Percentiles rank a stretch among this genome's conserved stretches.
Conservation (phyloP, 305 asterid genomes). For the Solanum hybrid region DNA sequence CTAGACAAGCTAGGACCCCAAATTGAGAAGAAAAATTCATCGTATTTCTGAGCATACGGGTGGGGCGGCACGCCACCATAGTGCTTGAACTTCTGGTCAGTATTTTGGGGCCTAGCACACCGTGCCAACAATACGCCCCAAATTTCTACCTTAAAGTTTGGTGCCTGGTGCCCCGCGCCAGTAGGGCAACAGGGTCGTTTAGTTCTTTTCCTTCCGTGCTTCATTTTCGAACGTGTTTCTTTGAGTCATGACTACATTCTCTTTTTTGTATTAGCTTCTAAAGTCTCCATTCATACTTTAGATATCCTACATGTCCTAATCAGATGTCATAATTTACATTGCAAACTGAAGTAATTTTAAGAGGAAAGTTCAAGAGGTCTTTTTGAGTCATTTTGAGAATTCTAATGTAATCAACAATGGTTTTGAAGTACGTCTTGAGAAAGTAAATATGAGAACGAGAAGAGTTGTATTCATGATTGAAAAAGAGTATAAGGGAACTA, state of each 20-base stretch:
- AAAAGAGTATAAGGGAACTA: not conserved
- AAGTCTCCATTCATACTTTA: not conserved
- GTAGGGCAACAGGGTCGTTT: not conserved
- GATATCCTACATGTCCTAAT: not conserved
- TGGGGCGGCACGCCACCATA: not conserved
- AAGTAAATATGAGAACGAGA: not conserved
- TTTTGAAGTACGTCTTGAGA: not conserved
- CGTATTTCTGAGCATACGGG: not conserved
- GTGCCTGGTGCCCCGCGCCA: not conserved
- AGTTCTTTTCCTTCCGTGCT: not conserved
- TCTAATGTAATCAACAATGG: not conserved
- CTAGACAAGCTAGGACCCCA: not conserved
- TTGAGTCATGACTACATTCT: not conserved
- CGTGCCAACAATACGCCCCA: not conserved
- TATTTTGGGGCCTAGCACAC: not conserved
- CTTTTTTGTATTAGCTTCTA: not conserved
- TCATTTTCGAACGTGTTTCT: not conserved
- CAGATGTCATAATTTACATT: not conserved
- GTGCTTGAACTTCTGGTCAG: not conserved
- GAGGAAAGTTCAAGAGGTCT: not conserved
- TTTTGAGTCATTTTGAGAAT: not conserved
- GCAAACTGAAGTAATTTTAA: not conserved
- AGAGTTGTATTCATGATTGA: not conserved
- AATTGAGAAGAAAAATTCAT: not conserved
- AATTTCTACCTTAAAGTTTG: not conserved